Evolutionary conservation across 2,329 filamentous ascomycete species (phyloP), one percentile per base, ranked within the genome.

Genomic region (Aspergillus niger): DNA sequence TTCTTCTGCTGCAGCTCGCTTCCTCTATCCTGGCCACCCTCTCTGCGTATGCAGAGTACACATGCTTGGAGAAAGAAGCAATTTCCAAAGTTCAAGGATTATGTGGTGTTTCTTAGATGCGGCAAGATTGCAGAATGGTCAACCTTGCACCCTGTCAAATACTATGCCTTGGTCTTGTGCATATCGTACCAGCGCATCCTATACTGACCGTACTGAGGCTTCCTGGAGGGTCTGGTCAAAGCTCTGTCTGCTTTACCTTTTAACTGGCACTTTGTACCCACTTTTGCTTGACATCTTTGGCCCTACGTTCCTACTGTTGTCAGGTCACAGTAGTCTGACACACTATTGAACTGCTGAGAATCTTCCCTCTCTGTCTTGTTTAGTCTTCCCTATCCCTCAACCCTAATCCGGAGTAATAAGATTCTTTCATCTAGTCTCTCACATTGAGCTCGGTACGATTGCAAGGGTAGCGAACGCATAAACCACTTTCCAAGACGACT

Each of bases 141-240:
- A 22, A 69, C 65, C 60, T 63, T 65, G 59, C 64, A 63, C 60
- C 57, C 56, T 55, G 47, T 41, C 59, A 44, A 58, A 55, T 55
- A 64, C 55, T 57, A 56, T 61, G 60, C 65, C 64, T 69, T 72
- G 69, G 67, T 71, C 65, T 67, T 68, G 65, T 72, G 69, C 70
- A 66, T 64, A 61, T 64, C 61, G 57, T 44, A 58, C 32, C 61
- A 67, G 67, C 64, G 61, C 54, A 59, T 50, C 55, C 32, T 60
- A 61, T 64, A 51, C 51, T 36, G 55, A 44, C 57, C 62, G 58
- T 58, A 53, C 53, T 60, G 43, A 30, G 50, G 53, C 54, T 55
- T 49, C 17, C 32, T 52, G 8, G 32, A 32, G 30, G 20, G 11
- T 36, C 28, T 59, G 43, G 38, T 57, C 44, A 49, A 48, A 41